Conservation (phyloP, 2,329 filamentous ascomycete species). For the Stagonosporopsis tanaceti region DNA sequence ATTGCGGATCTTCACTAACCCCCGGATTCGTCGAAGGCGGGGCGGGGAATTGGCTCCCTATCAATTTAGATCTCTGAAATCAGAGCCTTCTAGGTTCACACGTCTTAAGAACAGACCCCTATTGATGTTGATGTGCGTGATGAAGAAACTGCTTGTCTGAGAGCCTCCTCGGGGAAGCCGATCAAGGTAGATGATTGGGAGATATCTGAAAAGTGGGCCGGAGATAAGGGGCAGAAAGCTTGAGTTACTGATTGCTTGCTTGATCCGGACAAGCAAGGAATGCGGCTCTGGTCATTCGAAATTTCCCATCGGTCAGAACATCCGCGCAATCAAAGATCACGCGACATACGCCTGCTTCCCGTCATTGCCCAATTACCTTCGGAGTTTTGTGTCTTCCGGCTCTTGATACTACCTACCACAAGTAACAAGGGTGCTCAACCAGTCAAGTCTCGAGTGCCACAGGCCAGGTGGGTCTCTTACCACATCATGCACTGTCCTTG, state of each 20-base stretch:
- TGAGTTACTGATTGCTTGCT: background rate
- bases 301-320: background rate
- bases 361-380: no score
- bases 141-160: background rate
- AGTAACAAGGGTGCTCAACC: background rate
- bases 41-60: conserved; percentile 14
- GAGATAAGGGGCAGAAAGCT: conserved; percentile 14
- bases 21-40: conserved; percentile 8
- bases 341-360: no score
- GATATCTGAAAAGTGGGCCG: conserved; percentile 1
- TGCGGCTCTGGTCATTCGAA: background rate
- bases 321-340: no score
- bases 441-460: background rate
- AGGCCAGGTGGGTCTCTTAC: conserved; percentile 9
- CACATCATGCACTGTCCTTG: background rate
- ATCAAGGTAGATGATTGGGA: background rate
- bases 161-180: background rate
- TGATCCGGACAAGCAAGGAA: background rate
- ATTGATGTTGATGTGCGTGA: background rate
- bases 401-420: background rate
- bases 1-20: conserved; percentile 13
- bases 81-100: background rate
- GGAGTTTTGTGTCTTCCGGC: background rate
- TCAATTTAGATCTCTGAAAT: background rate
- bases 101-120: no score